Conservation (phyloP, 345 rosid genomes). For the Trapa bicornis region DNA sequence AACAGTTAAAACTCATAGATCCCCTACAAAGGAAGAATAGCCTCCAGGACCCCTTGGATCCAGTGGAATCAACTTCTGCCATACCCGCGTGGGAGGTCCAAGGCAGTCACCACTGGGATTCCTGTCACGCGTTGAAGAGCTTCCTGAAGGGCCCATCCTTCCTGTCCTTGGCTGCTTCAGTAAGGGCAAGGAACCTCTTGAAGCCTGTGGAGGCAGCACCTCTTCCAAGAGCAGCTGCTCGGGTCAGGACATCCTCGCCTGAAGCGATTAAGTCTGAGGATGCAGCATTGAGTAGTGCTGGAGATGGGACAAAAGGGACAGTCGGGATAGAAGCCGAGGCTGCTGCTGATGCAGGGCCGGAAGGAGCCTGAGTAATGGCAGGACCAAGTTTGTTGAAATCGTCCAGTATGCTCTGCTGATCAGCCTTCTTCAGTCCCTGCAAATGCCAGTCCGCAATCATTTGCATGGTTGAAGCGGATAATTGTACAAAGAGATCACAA, state of each 20-base stretch:
- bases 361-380: slow-evolving; percentile 33
- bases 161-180: slow-evolving; percentile 98
- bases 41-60: background rate
- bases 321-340: slow-evolving; percentile 34
- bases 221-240: slow-evolving; percentile 96
- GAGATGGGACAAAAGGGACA: slow-evolving; percentile 18
- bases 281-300: slow-evolving; percentile 29
- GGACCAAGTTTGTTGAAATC: slow-evolving; percentile 87
- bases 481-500: background rate
- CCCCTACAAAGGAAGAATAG: background rate
- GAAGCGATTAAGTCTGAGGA: slow-evolving; percentile 63
- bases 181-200: slow-evolving; percentile 96
- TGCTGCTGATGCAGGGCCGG: slow-evolving; percentile 16
- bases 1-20: background rate
- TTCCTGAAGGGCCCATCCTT: slow-evolving; percentile 94
- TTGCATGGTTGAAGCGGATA: background rate
- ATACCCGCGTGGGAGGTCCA: background rate
- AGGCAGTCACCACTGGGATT: background rate
- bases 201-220: slow-evolving; percentile 98
- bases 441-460: slow-evolving; percentile 1
- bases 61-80: background rate
- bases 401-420: slow-evolving; percentile 76
- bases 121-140: slow-evolving; percentile 62
- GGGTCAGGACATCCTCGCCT: slow-evolving; percentile 79
- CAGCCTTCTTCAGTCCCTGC: slow-evolving; percentile 86